phyloP scores from a whole-genome alignment of 2,329 filamentous ascomycete genomes.

The Venturia oleaginea region DNA sequence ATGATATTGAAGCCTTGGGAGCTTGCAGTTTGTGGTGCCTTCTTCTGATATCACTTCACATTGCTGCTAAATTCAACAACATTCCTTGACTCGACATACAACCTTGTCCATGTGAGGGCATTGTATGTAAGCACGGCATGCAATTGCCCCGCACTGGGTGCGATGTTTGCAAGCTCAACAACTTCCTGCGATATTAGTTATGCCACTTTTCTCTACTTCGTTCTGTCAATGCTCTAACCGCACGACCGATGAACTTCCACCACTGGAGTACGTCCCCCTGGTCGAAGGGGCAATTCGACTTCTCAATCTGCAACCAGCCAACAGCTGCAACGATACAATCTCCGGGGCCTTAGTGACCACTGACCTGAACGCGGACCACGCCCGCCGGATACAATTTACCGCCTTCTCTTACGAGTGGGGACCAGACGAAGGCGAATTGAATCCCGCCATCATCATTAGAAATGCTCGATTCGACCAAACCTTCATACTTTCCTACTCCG shows the following conservation, averaged over 20 bases:
- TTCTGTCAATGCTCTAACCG: not conserved
- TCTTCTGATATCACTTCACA: not conserved
- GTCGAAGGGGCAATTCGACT: not conserved
- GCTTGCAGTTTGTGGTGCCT: not conserved
- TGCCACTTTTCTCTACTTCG: not conserved
- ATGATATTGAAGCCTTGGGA: not conserved
- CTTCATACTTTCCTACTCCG: not conserved
- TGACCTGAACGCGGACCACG: not conserved
- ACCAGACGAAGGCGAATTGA: not conserved
- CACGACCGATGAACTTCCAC: not conserved
- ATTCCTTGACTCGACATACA: not conserved
- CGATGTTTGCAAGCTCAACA: not conserved
- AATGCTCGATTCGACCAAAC: not conserved
- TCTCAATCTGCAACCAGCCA: not conserved
- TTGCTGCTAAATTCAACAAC: not conserved
- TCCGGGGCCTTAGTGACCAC: not conserved
- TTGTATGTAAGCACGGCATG: not conserved
- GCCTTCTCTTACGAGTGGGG: slow-evolving; percentile 6
- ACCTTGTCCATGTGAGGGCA: too few species aligned
- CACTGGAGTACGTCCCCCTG: not conserved
- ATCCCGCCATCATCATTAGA: not conserved
- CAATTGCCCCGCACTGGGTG: not conserved
- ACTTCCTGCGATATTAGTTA: not conserved
- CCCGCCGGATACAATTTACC: not conserved
- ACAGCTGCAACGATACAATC: not conserved